These are phyloP conservation scores for Colletotrichum gigasporum DNA, from an alignment of 2,329 filamentous ascomycete species.

Conservation along the genomic window DNA sequence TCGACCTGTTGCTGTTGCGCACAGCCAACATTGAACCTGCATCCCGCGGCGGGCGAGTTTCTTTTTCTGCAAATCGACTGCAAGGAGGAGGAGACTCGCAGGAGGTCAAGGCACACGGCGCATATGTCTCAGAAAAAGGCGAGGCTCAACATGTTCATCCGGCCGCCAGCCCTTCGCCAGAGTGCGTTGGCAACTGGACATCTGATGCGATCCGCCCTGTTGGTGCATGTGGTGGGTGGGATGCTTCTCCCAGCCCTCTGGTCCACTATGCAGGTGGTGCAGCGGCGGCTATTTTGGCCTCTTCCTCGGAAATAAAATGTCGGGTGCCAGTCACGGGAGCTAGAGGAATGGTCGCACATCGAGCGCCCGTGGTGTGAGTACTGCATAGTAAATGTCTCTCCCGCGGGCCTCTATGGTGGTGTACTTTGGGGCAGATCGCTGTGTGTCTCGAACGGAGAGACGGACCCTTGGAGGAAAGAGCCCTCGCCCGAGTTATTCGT, in stretches of 20 bases:
- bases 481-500: neutral
- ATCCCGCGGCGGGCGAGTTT: neutral
- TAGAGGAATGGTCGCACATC: neutral
- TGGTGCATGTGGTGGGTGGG: neutral
- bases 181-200: neutral
- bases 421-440: too few relatives aligned
- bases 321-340: neutral
- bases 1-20: neutral
- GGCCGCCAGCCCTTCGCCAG: neutral
- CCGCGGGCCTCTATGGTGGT: neutral
- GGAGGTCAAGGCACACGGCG: conserved; percentile 12
- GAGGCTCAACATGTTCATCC: conserved; percentile 3
- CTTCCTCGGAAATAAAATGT: neutral
- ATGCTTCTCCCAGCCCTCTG: neutral
- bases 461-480: neutral
- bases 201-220: neutral
- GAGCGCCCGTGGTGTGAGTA: too few relatives aligned
- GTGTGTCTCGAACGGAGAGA: neutral
- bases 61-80: neutral
- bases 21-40: neutral
- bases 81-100: neutral
- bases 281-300: too few relatives aligned
- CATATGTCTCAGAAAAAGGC: conserved; percentile 11
- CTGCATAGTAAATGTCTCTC: neutral
- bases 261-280: too few relatives aligned